Conservation (phyloP, 2,329 filamentous ascomycete genomes). For the Penicillium sp. region DNA sequence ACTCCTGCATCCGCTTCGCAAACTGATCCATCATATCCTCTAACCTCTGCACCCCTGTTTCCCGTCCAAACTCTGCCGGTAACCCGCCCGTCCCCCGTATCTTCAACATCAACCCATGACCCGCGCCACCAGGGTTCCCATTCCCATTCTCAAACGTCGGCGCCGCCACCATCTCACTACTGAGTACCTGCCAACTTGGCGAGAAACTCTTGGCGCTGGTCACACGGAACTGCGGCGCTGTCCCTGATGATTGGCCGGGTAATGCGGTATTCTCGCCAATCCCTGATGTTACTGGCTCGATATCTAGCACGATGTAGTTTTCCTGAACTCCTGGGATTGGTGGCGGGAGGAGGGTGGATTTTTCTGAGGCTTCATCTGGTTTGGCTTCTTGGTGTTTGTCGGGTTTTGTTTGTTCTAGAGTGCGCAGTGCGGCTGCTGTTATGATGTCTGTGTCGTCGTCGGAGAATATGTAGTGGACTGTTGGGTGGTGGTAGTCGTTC, state of each 20-base stretch:
- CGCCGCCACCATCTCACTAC: constrained; percentile 51
- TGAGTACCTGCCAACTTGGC: constrained; percentile 64
- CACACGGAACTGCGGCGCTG: constrained; percentile 47
- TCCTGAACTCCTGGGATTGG: constrained; percentile 47
- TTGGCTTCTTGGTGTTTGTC: constrained; percentile 17
- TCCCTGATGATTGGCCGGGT: constrained; percentile 1
- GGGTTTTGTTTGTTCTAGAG: constrained; percentile 42
- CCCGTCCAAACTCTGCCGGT: constrained; percentile 17
- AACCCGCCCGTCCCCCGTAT: constrained; percentile 41
- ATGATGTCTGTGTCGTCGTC: constrained; percentile 82
- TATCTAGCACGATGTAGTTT: constrained; percentile 54
- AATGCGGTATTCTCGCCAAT: constrained; percentile 11
- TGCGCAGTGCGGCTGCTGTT: constrained; percentile 58
- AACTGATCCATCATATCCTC: constrained; percentile 47
- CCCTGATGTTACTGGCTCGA: constrained; percentile 32
- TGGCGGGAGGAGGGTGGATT: constrained; percentile 43
- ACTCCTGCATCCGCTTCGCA: constrained; percentile 41
- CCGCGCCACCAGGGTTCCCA: constrained; percentile 43
- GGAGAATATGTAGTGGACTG: constrained; percentile 84
- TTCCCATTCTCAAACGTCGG: constrained; percentile 59
- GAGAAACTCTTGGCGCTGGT: constrained; percentile 67
- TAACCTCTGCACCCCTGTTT: constrained; percentile 30
- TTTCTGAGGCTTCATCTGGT: constrained; percentile 20
- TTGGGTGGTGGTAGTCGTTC: constrained; percentile 72
- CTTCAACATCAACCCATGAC: constrained; percentile 44